Percentiles rank a stretch among this genome's conserved stretches.
Evolutionary conservation across 164 flowering plant species (phyloP).

Genomic region (Vitis labrusca): DNA sequence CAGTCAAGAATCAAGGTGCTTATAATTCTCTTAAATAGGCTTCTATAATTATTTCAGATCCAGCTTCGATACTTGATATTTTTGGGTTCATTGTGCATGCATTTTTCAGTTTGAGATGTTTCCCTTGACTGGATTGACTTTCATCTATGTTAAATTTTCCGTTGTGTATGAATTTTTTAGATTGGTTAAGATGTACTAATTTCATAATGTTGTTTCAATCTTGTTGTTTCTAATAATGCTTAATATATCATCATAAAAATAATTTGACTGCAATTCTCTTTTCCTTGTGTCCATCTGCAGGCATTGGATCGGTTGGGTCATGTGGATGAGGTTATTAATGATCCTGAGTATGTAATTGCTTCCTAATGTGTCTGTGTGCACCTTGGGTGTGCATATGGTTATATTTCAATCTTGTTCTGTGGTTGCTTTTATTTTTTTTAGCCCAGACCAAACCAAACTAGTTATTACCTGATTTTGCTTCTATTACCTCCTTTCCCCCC

Average conservation of each 20-base stretch:
- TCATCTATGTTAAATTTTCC: neutral
- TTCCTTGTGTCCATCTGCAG: conserved; percentile 34
- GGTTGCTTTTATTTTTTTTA: no score
- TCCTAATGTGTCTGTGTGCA: neutral
- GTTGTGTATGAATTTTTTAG: neutral
- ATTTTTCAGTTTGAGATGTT: neutral
- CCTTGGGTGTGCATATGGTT: no score
- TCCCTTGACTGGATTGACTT: neutral
- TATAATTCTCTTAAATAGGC: neutral
- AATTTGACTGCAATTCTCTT: neutral
- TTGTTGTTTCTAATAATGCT: neutral
- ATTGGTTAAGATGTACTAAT: no score
- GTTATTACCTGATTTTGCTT: neutral
- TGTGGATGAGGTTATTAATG: conserved; percentile 90
- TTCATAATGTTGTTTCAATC: no score
- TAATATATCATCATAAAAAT: neutral
- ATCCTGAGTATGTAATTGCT: conserved; percentile 76
- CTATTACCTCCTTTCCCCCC: neutral
- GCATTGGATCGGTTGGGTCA: conserved; percentile 87
- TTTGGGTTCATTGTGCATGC: neutral
- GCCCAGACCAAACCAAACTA: no score
- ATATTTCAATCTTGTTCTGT: no score
- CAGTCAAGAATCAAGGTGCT: conserved; percentile 98
- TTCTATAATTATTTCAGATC: neutral
- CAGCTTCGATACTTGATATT: neutral